Conservation (phyloP, 345 rosid species). For the Rubroshorea leprosula region DNA sequence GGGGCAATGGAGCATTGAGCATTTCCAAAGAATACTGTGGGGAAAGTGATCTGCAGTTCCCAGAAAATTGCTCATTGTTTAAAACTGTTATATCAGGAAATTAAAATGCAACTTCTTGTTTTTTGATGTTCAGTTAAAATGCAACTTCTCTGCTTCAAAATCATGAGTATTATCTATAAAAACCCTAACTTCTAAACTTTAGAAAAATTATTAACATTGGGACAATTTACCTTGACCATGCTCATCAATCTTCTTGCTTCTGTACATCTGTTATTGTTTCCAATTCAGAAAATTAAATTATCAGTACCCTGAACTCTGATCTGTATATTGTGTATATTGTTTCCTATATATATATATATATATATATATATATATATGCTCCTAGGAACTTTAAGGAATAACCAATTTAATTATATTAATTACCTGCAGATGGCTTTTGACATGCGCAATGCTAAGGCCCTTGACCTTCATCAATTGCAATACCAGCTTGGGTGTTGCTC, state of each 20-base stretch:
- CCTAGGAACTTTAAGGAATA: background rate
- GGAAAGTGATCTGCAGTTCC: conserved; percentile 18
- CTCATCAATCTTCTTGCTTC: conserved; percentile 47
- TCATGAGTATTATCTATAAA: too few species aligned
- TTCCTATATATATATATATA: too few species aligned
- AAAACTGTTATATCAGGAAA: conserved; percentile 18
- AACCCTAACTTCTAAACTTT: background rate
- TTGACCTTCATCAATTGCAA: conserved; percentile 46
- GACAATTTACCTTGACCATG: conserved; percentile 33
- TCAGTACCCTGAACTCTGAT: too few species aligned
- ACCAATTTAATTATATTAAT: background rate
- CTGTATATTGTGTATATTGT: too few species aligned
- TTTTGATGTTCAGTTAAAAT: too few species aligned
- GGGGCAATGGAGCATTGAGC: conserved; percentile 19
- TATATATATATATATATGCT: too few species aligned
- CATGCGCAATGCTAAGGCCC: conserved; percentile 45
- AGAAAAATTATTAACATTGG: background rate
- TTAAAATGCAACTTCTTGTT: too few species aligned
- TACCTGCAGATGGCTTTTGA: conserved; percentile 57
- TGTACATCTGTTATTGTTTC: conserved; percentile 30
- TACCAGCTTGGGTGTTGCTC: conserved; percentile 48
- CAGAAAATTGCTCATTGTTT: conserved; percentile 16
- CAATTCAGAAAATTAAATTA: background rate
- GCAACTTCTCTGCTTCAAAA: too few species aligned
- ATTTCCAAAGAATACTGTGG: too few species aligned